A percentile compares a stretch with the other conserved stretches of the same genome.
Evolutionary conservation across 75 land plant species (phyloP).

Genomic region (Pseudotsuga menziesii): DNA sequence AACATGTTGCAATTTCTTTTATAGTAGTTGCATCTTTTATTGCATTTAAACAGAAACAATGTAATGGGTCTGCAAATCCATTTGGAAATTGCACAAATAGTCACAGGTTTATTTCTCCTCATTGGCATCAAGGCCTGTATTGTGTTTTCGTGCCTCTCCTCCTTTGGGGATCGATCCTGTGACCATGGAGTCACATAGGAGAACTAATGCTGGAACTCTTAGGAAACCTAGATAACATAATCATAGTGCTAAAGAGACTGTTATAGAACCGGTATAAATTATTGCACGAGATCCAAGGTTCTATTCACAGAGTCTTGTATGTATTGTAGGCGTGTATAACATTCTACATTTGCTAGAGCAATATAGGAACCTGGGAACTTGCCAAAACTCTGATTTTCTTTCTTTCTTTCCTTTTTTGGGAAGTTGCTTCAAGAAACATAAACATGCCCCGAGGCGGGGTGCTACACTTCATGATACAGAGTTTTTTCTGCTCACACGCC

Average conservation of each 20-base stretch:
- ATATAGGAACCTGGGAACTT: background rate
- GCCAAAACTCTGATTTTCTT: background rate
- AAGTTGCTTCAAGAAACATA: too few relatives aligned
- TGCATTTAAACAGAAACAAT: background rate
- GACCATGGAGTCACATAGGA: background rate
- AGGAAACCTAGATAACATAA: background rate
- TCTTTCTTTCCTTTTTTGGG: background rate
- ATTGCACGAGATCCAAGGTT: background rate
- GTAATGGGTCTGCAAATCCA: too few relatives aligned
- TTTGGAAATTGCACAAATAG: too few relatives aligned
- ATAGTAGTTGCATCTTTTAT: background rate
- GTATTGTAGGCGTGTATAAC: background rate
- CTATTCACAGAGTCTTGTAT: background rate
- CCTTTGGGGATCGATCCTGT: background rate
- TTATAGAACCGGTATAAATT: background rate
- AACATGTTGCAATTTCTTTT: background rate
- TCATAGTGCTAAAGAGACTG: background rate
- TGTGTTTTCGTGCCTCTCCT: background rate
- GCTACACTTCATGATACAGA: too few relatives aligned
- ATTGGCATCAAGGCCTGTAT: background rate
- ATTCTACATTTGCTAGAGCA: background rate
- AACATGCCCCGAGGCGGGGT: too few relatives aligned
- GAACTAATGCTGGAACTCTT: background rate
- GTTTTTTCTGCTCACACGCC: too few relatives aligned
- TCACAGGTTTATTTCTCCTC: background rate